These are phyloP conservation scores for Vigna angularis DNA, from an alignment of 306 rosid species.

Conservation along the genomic window DNA sequence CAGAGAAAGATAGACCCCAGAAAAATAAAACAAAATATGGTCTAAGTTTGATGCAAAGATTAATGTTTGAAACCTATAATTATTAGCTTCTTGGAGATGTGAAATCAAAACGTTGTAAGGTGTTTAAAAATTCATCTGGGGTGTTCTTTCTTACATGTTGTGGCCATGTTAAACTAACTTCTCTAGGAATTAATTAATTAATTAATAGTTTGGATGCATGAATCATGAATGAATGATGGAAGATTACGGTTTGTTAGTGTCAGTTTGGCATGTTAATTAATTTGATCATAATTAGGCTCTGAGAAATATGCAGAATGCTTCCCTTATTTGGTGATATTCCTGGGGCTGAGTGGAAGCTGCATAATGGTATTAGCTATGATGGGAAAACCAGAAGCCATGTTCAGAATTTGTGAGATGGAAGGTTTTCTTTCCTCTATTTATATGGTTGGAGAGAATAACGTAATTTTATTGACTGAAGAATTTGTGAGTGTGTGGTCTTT, in stretches of 20 bases:
- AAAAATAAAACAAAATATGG: neutral
- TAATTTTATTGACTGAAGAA: conserved; percentile 46
- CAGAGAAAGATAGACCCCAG: neutral
- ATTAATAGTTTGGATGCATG: conserved; percentile 26
- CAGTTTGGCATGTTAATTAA: conserved; percentile 34
- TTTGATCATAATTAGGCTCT: conserved; percentile 36
- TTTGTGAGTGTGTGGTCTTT: conserved; percentile 36
- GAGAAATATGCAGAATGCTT: conserved; percentile 22
- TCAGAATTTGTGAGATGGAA: conserved; percentile 31
- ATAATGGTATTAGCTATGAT: conserved; percentile 2
- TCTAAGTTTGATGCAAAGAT: neutral
- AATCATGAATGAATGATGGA: conserved; percentile 6
- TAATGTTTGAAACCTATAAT: neutral
- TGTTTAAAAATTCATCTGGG: neutral
- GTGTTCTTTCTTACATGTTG: neutral
- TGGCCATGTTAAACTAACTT: neutral
- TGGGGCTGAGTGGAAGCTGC: conserved; percentile 18
- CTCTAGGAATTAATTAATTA: neutral
- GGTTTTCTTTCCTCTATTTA: conserved; percentile 40
- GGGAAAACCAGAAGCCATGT: conserved; percentile 31
- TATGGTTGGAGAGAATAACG: conserved; percentile 46
- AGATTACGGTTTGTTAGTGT: conserved; percentile 33
- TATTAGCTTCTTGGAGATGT: neutral
- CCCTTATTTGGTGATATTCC: conserved; percentile 34
- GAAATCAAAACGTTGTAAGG: neutral